Conservation (phyloP, 805 yeast genomes). For the Metschnikowia arizonensis region DNA sequence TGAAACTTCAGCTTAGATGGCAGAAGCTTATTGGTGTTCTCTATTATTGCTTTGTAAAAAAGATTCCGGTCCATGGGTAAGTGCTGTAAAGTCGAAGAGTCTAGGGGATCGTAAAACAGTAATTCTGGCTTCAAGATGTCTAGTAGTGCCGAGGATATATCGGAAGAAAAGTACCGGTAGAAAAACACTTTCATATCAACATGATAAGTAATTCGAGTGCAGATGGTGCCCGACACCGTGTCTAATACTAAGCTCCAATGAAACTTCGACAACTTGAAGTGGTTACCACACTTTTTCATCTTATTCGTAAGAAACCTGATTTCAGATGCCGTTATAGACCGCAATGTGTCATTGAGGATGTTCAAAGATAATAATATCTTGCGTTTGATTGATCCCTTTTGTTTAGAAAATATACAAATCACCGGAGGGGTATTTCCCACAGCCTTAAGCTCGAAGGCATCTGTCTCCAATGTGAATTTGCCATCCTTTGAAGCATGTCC, state of each 20-base stretch:
- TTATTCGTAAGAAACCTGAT: constrained; percentile 12
- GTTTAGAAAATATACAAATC: constrained; percentile 8
- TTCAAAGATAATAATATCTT: constrained; percentile 14
- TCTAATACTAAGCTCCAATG: constrained; percentile 8
- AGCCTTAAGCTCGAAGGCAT: constrained; percentile 12
- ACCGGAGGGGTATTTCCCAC: constrained; percentile 8
- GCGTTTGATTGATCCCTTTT: constrained; percentile 8
- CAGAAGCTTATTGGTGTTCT: constrained; percentile 34
- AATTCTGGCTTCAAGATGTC: constrained; percentile 2
- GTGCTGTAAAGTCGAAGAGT: background rate
- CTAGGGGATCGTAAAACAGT: background rate
- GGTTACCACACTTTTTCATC: constrained; percentile 13
- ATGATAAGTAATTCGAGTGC: constrained; percentile 6
- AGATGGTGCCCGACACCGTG: constrained; percentile 6
- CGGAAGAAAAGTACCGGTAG: constrained; percentile 18
- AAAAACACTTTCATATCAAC: constrained; percentile 12
- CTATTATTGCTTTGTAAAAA: constrained; percentile 50
- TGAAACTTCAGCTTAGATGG: constrained; percentile 21
- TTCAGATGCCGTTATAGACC: constrained; percentile 10
- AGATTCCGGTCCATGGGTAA: constrained; percentile 30
- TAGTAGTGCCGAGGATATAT: constrained; percentile 12
- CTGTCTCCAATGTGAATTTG: constrained; percentile 6
- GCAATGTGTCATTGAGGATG: constrained; percentile 5
- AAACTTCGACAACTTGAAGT: constrained; percentile 9
- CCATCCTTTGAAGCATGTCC: background rate